Evolutionary conservation across 1,139 yeast genomes (phyloP).

Genomic region (Scheffersomyces segobiensis): DNA sequence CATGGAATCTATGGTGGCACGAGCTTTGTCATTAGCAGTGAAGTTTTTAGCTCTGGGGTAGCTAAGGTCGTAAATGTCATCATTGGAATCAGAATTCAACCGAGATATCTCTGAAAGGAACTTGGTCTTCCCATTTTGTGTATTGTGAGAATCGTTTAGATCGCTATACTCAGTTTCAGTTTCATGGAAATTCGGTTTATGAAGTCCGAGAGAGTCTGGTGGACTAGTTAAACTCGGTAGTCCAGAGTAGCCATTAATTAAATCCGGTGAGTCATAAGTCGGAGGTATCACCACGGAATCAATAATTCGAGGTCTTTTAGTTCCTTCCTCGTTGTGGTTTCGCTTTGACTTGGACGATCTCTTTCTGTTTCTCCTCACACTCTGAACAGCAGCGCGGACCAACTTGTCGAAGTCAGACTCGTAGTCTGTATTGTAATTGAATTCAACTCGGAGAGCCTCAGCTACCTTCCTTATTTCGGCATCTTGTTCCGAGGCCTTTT

Average conservation of each 20-base stretch:
- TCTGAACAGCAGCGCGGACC: conserved; percentile 89
- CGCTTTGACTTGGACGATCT: conserved; percentile 34
- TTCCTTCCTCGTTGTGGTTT: conserved; percentile 8
- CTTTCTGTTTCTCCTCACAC: conserved; percentile 48
- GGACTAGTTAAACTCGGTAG: not conserved
- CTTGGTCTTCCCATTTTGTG: conserved; percentile 3
- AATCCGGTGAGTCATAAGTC: not conserved
- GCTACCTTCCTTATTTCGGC: conserved; percentile 77
- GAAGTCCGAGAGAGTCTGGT: not conserved
- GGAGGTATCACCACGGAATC: not conserved
- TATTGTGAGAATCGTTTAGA: not conserved
- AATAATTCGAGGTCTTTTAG: not conserved
- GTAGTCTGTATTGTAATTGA: conserved; percentile 59
- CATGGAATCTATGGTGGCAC: conserved; percentile 39
- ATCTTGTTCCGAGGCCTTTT: conserved; percentile 93
- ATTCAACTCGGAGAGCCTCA: conserved; percentile 70
- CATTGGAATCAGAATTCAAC: conserved; percentile 35
- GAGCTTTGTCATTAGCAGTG: conserved; percentile 36
- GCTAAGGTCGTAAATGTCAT: conserved; percentile 33
- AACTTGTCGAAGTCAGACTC: conserved; percentile 80
- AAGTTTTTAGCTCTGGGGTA: conserved; percentile 33
- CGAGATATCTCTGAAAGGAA: conserved; percentile 41
- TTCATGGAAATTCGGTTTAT: conserved; percentile 1
- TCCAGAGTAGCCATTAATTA: not conserved
- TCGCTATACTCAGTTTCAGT: conserved; percentile 1